Conservation (phyloP, 2,329 filamentous ascomycete species). For the Botryotinia calthae region DNA sequence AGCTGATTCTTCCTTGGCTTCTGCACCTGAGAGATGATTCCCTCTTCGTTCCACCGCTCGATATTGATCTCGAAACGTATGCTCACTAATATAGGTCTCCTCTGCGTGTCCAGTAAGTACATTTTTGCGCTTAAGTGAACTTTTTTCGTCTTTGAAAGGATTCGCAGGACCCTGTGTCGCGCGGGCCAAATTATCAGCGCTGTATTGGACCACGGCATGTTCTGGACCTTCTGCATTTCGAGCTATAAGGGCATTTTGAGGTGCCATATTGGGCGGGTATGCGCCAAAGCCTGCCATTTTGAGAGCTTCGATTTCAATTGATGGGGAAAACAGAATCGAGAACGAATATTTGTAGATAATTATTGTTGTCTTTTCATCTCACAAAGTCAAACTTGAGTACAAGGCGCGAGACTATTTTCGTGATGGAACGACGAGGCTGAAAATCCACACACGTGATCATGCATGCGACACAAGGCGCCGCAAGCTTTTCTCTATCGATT, state of each 20-base stretch:
- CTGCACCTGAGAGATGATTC: conserved; percentile 50
- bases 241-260: conserved; percentile 61
- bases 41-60: conserved; percentile 72
- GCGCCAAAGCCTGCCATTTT: conserved; percentile 61
- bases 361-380: neutral
- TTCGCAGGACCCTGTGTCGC: conserved; percentile 68
- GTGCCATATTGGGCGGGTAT: conserved; percentile 65
- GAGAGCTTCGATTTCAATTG: neutral
- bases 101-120: conserved; percentile 82
- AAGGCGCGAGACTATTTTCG: conserved; percentile 13
- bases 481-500: neutral
- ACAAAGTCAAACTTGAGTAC: conserved; percentile 7
- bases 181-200: conserved; percentile 69
- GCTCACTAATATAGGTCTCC: conserved; percentile 85
- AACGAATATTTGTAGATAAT: neutral
- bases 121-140: conserved; percentile 70
- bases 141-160: conserved; percentile 66
- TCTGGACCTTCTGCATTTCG: conserved; percentile 54
- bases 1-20: conserved; percentile 69
- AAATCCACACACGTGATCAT: neutral
- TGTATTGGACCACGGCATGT: conserved; percentile 62
- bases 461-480: neutral
- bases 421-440: conserved; percentile 6
- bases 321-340: neutral
- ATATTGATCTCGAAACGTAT: conserved; percentile 85